A percentile compares a stretch with the other conserved stretches of the same genome.
Evolutionary conservation across 2,329 filamentous ascomycete genomes (phyloP).

Genomic region (Neofusicoccum laricinum): DNA sequence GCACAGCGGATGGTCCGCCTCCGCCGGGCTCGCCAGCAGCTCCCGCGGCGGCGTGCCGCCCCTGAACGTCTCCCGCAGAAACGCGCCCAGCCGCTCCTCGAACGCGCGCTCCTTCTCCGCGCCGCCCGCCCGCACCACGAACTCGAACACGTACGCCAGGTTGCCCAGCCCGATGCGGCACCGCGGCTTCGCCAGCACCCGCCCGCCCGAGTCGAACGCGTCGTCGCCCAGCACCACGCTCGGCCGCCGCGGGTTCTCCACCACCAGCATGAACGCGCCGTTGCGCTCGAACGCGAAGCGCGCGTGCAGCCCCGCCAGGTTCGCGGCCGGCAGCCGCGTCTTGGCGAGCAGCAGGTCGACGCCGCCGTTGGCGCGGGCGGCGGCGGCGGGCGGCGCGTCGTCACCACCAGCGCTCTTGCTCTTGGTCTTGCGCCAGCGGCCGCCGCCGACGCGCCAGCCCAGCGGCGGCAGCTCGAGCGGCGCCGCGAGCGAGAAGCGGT

Average conservation of each 20-base stretch:
- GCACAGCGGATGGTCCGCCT: not conserved
- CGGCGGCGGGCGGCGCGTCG: too few species aligned
- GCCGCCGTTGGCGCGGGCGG: not conserved
- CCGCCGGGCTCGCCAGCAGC: not conserved
- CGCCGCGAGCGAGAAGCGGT: not conserved
- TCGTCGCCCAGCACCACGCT: not conserved
- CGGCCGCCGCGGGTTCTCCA: conserved; percentile 1
- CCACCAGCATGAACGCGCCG: not conserved
- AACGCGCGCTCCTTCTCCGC: not conserved
- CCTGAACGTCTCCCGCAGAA: not conserved
- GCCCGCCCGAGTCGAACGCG: not conserved
- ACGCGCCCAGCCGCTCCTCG: not conserved
- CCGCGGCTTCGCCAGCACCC: not conserved
- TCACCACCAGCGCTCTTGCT: too few species aligned
- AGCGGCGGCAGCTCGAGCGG: not conserved
- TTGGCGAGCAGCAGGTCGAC: not conserved
- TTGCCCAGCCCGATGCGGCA: not conserved
- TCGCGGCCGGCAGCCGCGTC: not conserved
- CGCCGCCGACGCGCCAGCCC: not conserved
- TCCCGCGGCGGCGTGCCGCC: not conserved
- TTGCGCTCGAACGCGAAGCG: conserved; percentile 3
- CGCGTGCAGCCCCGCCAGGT: not conserved
- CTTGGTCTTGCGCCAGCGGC: not conserved
- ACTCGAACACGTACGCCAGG: conserved; percentile 7
- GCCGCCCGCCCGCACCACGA: not conserved